Percentiles rank a stretch among this genome's conserved stretches.
Conservation (phyloP, 73 alveolate species). For the Diophrys appendiculata region DNA sequence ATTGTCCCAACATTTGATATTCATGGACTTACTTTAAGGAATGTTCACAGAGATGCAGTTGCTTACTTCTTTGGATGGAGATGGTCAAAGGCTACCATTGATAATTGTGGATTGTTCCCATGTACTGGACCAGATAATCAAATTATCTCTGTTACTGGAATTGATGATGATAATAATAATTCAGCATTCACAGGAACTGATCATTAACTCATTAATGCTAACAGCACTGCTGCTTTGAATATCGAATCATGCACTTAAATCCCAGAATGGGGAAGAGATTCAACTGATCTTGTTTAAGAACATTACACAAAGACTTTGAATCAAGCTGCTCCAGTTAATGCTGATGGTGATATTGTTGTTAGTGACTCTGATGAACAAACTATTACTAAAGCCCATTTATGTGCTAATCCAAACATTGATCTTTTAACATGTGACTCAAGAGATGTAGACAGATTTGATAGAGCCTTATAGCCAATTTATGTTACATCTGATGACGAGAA, state of each 20-base stretch:
- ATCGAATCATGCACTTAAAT: background rate
- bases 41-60: slow-evolving; percentile 2
- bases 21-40: background rate
- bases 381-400: slow-evolving; percentile 1
- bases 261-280: background rate
- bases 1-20: background rate
- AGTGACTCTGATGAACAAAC: too few species aligned
- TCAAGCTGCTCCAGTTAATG: background rate
- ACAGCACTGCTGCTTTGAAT: background rate
- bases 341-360: too few species aligned
- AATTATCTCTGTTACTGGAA: background rate
- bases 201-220: background rate
- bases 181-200: background rate
- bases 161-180: background rate
- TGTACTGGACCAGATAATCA: slow-evolving; percentile 39
- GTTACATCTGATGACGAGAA: background rate
- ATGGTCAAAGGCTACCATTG: slow-evolving; percentile 8
- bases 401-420: slow-evolving; percentile 8
- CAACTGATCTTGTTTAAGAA: background rate
- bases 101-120: slow-evolving; percentile 38
- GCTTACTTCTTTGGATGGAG: slow-evolving; percentile 11
- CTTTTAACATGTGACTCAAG: slow-evolving; percentile 12
- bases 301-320: background rate
- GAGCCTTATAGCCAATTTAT: slow-evolving; percentile 31
- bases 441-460: slow-evolving; percentile 20